Conservation (phyloP, 805 yeast species). For the Ogataea neopini region DNA sequence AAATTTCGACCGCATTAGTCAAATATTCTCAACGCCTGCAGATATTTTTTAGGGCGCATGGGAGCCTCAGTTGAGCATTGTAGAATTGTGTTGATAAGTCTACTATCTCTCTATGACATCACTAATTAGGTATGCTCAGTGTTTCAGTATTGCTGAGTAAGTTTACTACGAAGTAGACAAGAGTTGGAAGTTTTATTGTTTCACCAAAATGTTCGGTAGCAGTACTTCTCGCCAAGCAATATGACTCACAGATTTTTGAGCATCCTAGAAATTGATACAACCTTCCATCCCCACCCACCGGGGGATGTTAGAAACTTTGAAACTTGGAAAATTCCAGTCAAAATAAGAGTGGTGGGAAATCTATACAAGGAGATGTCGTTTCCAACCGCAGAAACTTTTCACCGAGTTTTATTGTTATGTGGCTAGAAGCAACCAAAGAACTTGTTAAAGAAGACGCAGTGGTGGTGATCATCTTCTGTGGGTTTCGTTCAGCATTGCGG, state of each 20-base stretch:
- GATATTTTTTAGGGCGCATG: background rate
- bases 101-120: too few relatives aligned
- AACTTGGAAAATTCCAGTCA: constrained; percentile 29
- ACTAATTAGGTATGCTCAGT: too few relatives aligned
- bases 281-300: constrained; percentile 32
- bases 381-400: constrained; percentile 18
- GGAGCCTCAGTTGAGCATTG: background rate
- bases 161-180: too few relatives aligned
- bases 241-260: background rate
- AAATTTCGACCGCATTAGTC: background rate
- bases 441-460: constrained; percentile 33
- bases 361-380: constrained; percentile 28
- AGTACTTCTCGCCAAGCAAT: too few relatives aligned
- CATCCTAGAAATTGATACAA: constrained; percentile 2
- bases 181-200: too few relatives aligned
- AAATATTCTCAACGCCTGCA: background rate
- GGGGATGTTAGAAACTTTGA: constrained; percentile 32
- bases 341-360: constrained; percentile 24
- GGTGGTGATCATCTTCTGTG: constrained; percentile 38
- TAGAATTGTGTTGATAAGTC: background rate
- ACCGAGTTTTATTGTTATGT: constrained; percentile 26
- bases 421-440: constrained; percentile 30
- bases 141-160: too few relatives aligned
- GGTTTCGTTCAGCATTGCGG: constrained; percentile 36
- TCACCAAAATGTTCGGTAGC: too few relatives aligned